Evolutionary conservation across 2,329 filamentous ascomycete species (phyloP), one percentile per base, ranked within the genome.

Genomic region (Aureobasidium subglaciale): DNA sequence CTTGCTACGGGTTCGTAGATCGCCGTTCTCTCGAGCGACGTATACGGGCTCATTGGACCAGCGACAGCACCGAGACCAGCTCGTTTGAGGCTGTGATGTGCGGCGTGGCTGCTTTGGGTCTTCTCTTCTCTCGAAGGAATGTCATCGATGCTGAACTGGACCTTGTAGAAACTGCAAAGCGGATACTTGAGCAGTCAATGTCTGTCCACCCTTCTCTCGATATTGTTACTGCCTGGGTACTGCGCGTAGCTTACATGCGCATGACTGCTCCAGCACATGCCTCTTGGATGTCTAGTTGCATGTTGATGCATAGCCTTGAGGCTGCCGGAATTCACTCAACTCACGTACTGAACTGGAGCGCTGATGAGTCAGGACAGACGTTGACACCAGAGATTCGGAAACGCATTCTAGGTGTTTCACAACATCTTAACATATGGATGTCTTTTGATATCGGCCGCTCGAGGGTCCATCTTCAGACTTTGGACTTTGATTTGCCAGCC

Each of bases 401-500:
- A 15, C 61, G 66, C 4, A 61, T 62, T 67, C 79, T 62, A 73
- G 77, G 52, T 64, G 73, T 82, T 37, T 75, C 79, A 0, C 76
- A 79, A 9, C 79, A 82, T 59, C 71, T 83, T 7, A 82, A 83
- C 60, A 77, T 76, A 11, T 83, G 80, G 79, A 76, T 78, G 24
- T 82, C 78, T 0, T 82, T 81, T 59, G 80, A 83, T 55, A 75
- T 82, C 53, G 80, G 80, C 1, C 73, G 78, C 0, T 79, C 78
- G 0, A 71, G 78, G 9, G 77, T 82, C 15, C 58, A 72, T 58
- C 68, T 81, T 0, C 73, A 74, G 30, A 74, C 74, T 16, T 73
- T 75, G 9, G 73, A 73, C 0, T 70, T 72, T 1, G 64, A 73
- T 10, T 67, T 75, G 8, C 73, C 75, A 0, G 63, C 68, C 0